Percentiles rank a stretch among this genome's conserved stretches.
These are phyloP conservation scores for Metschnikowia chrysomelidarum DNA, from an alignment of 805 yeast genomes.

Conservation along the genomic window DNA sequence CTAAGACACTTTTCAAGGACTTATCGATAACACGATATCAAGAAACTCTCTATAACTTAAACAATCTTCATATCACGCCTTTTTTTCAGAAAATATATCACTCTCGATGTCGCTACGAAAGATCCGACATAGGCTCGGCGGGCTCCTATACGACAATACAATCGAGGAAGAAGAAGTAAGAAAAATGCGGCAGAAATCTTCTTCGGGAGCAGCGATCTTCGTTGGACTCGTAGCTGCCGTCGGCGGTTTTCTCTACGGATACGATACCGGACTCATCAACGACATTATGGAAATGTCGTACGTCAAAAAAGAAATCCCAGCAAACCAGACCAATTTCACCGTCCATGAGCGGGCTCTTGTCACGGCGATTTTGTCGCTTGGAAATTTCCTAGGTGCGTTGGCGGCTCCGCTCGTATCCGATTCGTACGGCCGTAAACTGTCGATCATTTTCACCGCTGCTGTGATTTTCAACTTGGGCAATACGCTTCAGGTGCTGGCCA, in stretches of 20 bases:
- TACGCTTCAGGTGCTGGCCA: constrained; percentile 58
- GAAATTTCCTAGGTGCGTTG: constrained; percentile 74
- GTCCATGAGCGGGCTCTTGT: constrained; percentile 66
- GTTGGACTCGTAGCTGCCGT: constrained; percentile 83
- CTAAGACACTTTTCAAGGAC: too few relatives aligned
- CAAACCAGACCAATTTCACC: constrained; percentile 43
- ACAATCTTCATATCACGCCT: too few relatives aligned
- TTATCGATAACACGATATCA: too few relatives aligned
- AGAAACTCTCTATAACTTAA: too few relatives aligned
- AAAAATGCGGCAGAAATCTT: constrained; percentile 43
- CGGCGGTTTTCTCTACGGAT: constrained; percentile 90
- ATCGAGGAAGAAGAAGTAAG: constrained; percentile 36
- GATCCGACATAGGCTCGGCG: constrained; percentile 17
- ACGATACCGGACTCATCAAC: constrained; percentile 85
- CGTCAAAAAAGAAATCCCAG: constrained; percentile 57
- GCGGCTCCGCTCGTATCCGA: constrained; percentile 56
- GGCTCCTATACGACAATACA: constrained; percentile 34
- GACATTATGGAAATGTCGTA: constrained; percentile 74
- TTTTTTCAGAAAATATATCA: too few relatives aligned
- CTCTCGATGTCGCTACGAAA: constrained; percentile 9
- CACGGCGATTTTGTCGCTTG: constrained; percentile 77
- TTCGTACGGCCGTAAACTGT: constrained; percentile 63
- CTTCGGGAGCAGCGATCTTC: constrained; percentile 61
- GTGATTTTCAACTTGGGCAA: constrained; percentile 70
- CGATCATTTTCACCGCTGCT: constrained; percentile 62